Percentiles rank a stretch among this genome's conserved stretches.
phyloP scores from a whole-genome alignment of 2,329 filamentous ascomycete species.

The Botrytis fragariae region DNA sequence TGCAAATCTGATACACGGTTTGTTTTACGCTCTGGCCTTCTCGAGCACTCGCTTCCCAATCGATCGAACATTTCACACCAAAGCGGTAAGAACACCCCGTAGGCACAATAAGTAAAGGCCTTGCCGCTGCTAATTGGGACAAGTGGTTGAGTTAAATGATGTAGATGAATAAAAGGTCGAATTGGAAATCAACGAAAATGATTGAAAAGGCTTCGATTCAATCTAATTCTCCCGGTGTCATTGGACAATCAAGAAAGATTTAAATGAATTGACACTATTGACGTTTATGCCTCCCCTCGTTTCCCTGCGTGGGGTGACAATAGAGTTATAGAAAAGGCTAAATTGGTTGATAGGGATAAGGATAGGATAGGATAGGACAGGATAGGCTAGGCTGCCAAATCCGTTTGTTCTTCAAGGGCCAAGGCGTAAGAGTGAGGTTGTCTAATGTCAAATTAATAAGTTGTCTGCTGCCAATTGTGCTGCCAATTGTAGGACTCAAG shows the following conservation, averaged over 20 bases:
- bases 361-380: neutral
- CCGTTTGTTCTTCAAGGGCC: neutral
- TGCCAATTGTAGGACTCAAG: neutral
- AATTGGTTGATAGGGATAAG: neutral
- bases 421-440: neutral
- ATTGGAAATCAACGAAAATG: neutral
- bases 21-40: slow-evolving; percentile 18
- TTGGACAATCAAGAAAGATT: neutral
- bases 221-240: neutral
- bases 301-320: neutral
- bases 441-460: neutral
- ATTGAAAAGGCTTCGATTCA: slow-evolving; percentile 8
- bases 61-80: slow-evolving; percentile 4
- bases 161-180: neutral
- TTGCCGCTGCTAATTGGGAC: slow-evolving; percentile 11
- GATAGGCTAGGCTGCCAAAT: neutral
- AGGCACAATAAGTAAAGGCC: neutral
- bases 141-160: neutral
- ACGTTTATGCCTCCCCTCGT: neutral
- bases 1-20: slow-evolving; percentile 18
- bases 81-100: slow-evolving; percentile 4
- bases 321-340: slow-evolving; percentile 1
- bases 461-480: neutral
- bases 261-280: slow-evolving; percentile 8
- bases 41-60: neutral